A percentile compares a stretch with the other conserved stretches of the same genome.
These are phyloP conservation scores for Fusarium circinatum DNA, from an alignment of 2,329 filamentous ascomycete genomes.

Conservation along the genomic window DNA sequence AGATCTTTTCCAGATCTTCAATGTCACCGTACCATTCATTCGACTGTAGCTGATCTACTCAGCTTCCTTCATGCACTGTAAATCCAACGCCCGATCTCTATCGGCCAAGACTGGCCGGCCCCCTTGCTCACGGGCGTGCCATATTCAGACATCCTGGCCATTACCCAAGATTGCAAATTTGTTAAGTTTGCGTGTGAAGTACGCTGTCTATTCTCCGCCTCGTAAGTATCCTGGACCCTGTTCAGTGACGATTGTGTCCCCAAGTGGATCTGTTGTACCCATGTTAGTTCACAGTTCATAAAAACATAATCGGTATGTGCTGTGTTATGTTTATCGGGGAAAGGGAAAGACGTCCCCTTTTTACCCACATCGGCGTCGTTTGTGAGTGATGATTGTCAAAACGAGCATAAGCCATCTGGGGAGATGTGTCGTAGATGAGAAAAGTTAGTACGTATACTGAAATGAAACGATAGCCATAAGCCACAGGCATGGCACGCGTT, in stretches of 20 bases:
- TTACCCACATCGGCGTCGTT: not conserved
- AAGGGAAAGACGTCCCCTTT: not conserved
- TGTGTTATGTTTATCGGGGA: not conserved
- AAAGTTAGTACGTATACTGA: not conserved
- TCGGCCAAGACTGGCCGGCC: conserved; percentile 3
- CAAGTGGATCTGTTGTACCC: not conserved
- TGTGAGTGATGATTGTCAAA: not conserved
- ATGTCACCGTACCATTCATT: conserved; percentile 18
- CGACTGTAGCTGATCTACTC: conserved; percentile 7
- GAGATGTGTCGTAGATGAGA: not conserved
- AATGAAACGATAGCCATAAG: conserved; percentile 15
- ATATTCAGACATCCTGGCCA: conserved; percentile 11
- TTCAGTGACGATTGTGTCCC: conserved; percentile 8
- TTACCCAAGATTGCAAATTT: conserved; percentile 8
- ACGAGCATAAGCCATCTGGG: not conserved
- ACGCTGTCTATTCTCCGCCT: conserved; percentile 2
- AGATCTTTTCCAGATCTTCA: not conserved
- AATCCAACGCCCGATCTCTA: conserved; percentile 30
- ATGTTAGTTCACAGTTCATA: not conserved
- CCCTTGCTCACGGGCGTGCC: conserved; percentile 1
- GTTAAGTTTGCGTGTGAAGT: not conserved
- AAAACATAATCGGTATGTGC: not conserved
- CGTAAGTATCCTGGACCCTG: conserved; percentile 7
- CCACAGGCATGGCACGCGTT: not conserved
- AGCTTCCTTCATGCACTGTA: conserved; percentile 10